Conservation (phyloP, 1,139 yeast species). For the Blastobotrys indianensis region DNA sequence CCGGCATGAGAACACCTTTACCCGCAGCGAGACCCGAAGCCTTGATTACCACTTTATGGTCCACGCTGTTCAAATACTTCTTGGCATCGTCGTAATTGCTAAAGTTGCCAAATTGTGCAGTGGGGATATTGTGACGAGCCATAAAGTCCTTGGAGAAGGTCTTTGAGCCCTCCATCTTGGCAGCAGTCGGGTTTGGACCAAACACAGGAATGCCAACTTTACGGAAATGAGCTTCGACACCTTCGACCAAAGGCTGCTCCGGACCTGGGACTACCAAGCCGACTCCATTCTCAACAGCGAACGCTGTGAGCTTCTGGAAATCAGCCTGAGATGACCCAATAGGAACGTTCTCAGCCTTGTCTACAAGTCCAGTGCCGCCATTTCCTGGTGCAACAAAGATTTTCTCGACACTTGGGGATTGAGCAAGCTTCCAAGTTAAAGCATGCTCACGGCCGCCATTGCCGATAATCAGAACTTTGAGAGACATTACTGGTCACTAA, state of each 20-base stretch:
- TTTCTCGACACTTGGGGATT: conserved; percentile 62
- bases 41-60: conserved; percentile 83
- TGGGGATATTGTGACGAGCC: conserved; percentile 88
- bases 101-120: conserved; percentile 84
- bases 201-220: conserved; percentile 87
- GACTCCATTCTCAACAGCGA: conserved; percentile 49
- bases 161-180: conserved; percentile 95
- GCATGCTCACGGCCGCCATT: conserved; percentile 99
- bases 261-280: conserved; percentile 93
- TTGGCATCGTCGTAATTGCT: conserved; percentile 69
- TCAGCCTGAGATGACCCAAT: conserved; percentile 57
- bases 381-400: conserved; percentile 96
- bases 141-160: conserved; percentile 91
- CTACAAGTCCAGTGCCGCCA: conserved; percentile 66
- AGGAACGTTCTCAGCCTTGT: conserved; percentile 64
- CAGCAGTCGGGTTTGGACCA: conserved; percentile 90
- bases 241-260: conserved; percentile 97
- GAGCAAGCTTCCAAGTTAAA: conserved; percentile 82
- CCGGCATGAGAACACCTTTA: conserved; percentile 94
- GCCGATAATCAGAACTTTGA: conserved; percentile 80
- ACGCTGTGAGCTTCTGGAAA: conserved; percentile 48
- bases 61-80: conserved; percentile 56
- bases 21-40: conserved; percentile 99
- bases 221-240: conserved; percentile 64
- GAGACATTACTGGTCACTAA: conserved; percentile 10